phyloP scores from a whole-genome alignment of 495 filamentous ascomycete genomes.

The Durotheca rogersii region DNA sequence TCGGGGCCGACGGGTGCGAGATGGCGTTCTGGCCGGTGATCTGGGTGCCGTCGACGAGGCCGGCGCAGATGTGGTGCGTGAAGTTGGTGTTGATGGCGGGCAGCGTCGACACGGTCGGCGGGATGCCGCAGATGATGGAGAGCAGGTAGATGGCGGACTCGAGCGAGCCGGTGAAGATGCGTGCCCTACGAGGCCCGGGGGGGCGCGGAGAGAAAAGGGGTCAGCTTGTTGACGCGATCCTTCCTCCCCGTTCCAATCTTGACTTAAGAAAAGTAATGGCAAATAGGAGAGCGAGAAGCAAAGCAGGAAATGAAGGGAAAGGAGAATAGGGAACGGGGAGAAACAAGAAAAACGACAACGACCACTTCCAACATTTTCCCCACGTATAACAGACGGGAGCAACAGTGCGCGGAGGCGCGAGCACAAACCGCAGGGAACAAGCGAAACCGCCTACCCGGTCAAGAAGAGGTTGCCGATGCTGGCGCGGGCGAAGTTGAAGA shows the following conservation, averaged over 20 bases:
- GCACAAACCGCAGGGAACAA: no score
- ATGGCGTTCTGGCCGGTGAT: slow-evolving; percentile 93
- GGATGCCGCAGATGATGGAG: slow-evolving; percentile 76
- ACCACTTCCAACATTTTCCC: no score
- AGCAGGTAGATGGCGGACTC: slow-evolving; percentile 82
- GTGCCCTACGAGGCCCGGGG: slow-evolving; percentile 60
- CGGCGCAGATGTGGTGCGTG: slow-evolving; percentile 87
- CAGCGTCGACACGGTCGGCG: slow-evolving; percentile 71
- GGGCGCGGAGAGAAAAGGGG: slow-evolving; percentile 19
- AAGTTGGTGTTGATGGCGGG: slow-evolving; percentile 94
- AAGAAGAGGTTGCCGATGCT: slow-evolving; percentile 94
- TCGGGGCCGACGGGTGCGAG: slow-evolving; percentile 69
- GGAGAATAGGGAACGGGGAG: no score
- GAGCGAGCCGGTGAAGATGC: slow-evolving; percentile 78
- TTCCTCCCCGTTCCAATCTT: no score
- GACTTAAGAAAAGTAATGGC: no score
- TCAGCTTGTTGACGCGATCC: not conserved
- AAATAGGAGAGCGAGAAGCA: no score
- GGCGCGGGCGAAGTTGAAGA: slow-evolving; percentile 85
- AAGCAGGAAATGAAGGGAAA: no score
- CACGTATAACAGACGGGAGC: no score
- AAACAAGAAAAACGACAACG: no score
- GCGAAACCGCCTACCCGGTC: slow-evolving; percentile 55
- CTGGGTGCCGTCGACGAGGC: slow-evolving; percentile 69
- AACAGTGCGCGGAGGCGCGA: no score